phyloP scores from a whole-genome alignment of 306 rosid genomes.

The Pachyrhizus erosus region DNA sequence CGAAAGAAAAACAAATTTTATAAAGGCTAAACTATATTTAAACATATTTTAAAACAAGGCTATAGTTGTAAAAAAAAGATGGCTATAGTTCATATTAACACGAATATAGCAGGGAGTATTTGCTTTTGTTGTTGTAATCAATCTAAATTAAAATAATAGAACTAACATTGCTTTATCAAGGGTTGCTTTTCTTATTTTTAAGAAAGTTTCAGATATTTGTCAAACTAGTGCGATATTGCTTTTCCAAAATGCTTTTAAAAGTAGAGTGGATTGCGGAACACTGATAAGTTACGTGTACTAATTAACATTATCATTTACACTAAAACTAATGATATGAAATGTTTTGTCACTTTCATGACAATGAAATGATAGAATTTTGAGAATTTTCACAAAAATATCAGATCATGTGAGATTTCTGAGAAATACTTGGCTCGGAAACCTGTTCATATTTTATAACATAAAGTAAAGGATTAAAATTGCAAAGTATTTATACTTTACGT shows the following conservation, averaged over 20 bases:
- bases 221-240: slow-evolving; percentile 28
- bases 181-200: neutral
- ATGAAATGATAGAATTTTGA: neutral
- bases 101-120: neutral
- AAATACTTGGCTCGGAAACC: neutral
- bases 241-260: slow-evolving; percentile 35
- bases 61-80: too few relatives aligned
- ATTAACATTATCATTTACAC: slow-evolving; percentile 8
- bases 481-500: neutral
- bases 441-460: neutral
- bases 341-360: neutral
- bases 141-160: neutral
- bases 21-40: neutral
- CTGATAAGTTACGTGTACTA: neutral
- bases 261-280: neutral
- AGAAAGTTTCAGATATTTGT: neutral
- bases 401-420: neutral
- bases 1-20: neutral
- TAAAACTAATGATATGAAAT: slow-evolving; percentile 9
- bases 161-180: slow-evolving; percentile 18
- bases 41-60: neutral
- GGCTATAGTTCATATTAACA: too few relatives aligned
- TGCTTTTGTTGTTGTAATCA: neutral
- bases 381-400: neutral
- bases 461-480: neutral